Evolutionary conservation across 208 protist species (phyloP).

Genomic region (Trypanosoma congolense): DNA sequence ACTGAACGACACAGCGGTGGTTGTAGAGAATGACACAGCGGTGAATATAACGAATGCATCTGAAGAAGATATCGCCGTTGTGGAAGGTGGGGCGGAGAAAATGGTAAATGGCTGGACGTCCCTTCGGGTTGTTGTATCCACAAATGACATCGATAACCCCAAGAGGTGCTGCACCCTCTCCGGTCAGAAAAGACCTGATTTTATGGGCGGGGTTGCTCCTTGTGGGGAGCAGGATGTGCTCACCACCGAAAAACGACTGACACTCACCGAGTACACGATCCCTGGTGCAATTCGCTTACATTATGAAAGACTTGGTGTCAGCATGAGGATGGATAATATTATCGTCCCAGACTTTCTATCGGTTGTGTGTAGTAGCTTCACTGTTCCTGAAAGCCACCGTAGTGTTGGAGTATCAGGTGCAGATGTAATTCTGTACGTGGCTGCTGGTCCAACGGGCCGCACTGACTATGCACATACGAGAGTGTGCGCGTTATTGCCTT

Average conservation of each 20-base stretch:
- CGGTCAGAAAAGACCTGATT: slow-evolving; percentile 15
- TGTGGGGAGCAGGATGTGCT: slow-evolving; percentile 33
- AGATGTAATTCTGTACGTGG: slow-evolving; percentile 72
- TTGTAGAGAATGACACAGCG: too few relatives aligned
- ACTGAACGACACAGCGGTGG: too few relatives aligned
- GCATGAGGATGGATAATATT: slow-evolving; percentile 16
- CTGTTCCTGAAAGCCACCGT: slow-evolving; percentile 34
- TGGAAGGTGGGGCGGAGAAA: neutral
- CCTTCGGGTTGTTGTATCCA: slow-evolving; percentile 43
- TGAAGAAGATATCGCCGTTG: slow-evolving; percentile 7
- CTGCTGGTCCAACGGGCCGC: slow-evolving; percentile 24
- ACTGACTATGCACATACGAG: slow-evolving; percentile 36
- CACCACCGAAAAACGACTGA: slow-evolving; percentile 23
- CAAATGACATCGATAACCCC: slow-evolving; percentile 27
- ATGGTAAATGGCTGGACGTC: slow-evolving; percentile 13
- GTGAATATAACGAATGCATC: too few relatives aligned
- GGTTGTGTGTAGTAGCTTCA: slow-evolving; percentile 30
- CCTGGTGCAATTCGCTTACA: slow-evolving; percentile 35
- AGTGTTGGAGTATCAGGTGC: slow-evolving; percentile 28
- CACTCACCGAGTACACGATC: slow-evolving; percentile 25
- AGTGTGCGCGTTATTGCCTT: slow-evolving; percentile 21
- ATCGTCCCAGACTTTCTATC: slow-evolving; percentile 13
- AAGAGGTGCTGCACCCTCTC: slow-evolving; percentile 30
- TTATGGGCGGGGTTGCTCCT: slow-evolving; percentile 7
- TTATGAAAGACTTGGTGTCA: slow-evolving; percentile 35